Conservation (phyloP, 2,329 filamentous ascomycete genomes). For the Cryphonectria naterciae region DNA sequence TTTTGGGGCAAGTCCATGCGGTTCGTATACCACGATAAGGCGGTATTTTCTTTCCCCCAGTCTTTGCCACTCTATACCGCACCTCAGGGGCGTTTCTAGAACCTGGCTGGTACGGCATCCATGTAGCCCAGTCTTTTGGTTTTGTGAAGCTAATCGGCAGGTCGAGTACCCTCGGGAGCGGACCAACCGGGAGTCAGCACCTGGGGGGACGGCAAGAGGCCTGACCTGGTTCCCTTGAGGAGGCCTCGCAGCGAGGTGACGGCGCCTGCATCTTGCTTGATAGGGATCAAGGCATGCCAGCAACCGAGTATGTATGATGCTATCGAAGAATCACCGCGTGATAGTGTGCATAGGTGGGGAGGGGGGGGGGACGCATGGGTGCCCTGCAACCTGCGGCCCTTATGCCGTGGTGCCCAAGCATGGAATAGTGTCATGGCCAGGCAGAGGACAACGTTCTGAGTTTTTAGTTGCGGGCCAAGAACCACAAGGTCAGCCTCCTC, state of each 20-base stretch:
- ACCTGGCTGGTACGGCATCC: neutral
- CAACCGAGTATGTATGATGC: neutral
- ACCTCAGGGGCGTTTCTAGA: conserved; percentile 6
- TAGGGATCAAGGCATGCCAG: neutral
- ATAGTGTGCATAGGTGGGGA: neutral
- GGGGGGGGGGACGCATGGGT: neutral
- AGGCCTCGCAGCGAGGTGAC: neutral
- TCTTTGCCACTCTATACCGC: conserved; percentile 2
- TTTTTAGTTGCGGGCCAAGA: neutral
- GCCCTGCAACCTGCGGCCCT: neutral
- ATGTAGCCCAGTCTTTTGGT: neutral
- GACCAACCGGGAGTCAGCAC: neutral
- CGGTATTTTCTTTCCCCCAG: neutral
- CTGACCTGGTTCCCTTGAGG: neutral
- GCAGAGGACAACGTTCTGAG: neutral
- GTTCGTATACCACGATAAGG: neutral
- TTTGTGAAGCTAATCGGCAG: neutral
- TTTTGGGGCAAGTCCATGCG: conserved; percentile 9
- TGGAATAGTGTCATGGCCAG: neutral
- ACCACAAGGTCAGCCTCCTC: neutral
- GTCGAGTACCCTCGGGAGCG: neutral
- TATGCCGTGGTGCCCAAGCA: neutral
- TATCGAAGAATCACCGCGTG: neutral
- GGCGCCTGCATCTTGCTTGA: neutral
- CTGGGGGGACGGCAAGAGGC: neutral